Evolutionary conservation across 1,284 basidiomycete genomes (phyloP).

Genomic region (Cutaneotrichosporon sp.): DNA sequence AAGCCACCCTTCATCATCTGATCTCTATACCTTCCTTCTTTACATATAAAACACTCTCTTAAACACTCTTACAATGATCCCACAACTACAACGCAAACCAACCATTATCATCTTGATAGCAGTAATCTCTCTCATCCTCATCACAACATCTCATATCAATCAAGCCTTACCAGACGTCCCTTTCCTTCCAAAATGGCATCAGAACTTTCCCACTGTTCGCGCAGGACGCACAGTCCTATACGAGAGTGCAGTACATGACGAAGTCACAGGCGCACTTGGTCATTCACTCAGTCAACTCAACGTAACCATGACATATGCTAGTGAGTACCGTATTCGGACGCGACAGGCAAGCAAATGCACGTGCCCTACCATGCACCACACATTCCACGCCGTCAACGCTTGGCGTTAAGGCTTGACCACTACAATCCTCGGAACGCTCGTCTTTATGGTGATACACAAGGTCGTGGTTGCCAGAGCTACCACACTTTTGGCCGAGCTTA

Average conservation of each 20-base stretch:
- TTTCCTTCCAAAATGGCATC: not conserved
- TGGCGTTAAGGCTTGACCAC: too few relatives aligned
- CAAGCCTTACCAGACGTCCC: not conserved
- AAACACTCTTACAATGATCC: too few relatives aligned
- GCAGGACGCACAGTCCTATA: slow-evolving; percentile 65
- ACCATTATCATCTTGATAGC: not conserved
- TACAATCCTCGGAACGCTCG: too few relatives aligned
- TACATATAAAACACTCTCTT: too few relatives aligned
- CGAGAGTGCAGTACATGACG: slow-evolving; percentile 13
- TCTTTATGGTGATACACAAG: too few relatives aligned
- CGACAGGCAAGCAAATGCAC: too few relatives aligned
- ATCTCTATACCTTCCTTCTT: too few relatives aligned
- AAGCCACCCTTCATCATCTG: too few relatives aligned
- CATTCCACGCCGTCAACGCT: too few relatives aligned
- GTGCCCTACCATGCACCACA: too few relatives aligned
- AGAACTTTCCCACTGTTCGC: slow-evolving; percentile 56
- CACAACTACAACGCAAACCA: not conserved
- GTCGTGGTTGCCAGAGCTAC: too few relatives aligned
- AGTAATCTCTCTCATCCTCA: slow-evolving; percentile 4
- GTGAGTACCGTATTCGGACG: slow-evolving; percentile 27
- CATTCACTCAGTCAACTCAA: not conserved
- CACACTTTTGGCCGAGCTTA: too few relatives aligned
- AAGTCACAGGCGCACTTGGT: not conserved
- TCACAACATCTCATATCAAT: not conserved
- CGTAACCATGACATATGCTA: slow-evolving; percentile 15